These are phyloP conservation scores for Ophiognomonia clavigignenti-juglandacearum DNA, from an alignment of 2,329 filamentous ascomycete genomes.

Conservation along the genomic window DNA sequence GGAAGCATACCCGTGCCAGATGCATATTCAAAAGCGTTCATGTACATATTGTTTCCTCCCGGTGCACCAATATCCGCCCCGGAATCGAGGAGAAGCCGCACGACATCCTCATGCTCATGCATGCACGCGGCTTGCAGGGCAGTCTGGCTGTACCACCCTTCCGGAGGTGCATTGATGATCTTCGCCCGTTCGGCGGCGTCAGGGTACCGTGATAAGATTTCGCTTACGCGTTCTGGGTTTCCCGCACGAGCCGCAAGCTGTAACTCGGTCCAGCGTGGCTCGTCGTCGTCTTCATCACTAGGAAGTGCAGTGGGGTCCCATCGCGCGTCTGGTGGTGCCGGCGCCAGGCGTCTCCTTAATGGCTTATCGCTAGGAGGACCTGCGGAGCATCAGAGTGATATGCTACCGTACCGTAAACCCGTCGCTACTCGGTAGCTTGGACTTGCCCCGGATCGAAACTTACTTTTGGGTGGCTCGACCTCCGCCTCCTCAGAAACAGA, in stretches of 20 bases:
- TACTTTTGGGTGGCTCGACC: no score
- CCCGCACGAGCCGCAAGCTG: constrained; percentile 29
- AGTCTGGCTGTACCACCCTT: constrained; percentile 30
- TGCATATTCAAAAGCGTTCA: constrained; percentile 35
- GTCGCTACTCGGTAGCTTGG: no score
- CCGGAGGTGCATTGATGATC: constrained; percentile 26
- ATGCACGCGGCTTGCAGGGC: constrained; percentile 32
- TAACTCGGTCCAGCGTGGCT: constrained; percentile 27
- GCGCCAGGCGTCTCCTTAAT: background rate
- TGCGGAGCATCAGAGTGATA: no score
- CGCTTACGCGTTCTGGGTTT: constrained; percentile 21
- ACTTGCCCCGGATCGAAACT: no score
- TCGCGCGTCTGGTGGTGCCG: constrained; percentile 1
- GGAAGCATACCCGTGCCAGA: constrained; percentile 23
- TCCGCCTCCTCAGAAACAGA: no score
- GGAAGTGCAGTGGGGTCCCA: constrained; percentile 9
- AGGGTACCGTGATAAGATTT: constrained; percentile 19
- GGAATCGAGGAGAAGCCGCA: constrained; percentile 23
- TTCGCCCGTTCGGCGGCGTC: constrained; percentile 1
- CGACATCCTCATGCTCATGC: constrained; percentile 22
- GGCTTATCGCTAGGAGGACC: no score
- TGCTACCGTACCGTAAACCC: no score
- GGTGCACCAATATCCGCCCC: constrained; percentile 29
- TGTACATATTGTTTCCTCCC: constrained; percentile 29
- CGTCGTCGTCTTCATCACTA: constrained; percentile 5